Evolutionary conservation across 345 rosid species (phyloP).

Genomic region (Linum trigynum): DNA sequence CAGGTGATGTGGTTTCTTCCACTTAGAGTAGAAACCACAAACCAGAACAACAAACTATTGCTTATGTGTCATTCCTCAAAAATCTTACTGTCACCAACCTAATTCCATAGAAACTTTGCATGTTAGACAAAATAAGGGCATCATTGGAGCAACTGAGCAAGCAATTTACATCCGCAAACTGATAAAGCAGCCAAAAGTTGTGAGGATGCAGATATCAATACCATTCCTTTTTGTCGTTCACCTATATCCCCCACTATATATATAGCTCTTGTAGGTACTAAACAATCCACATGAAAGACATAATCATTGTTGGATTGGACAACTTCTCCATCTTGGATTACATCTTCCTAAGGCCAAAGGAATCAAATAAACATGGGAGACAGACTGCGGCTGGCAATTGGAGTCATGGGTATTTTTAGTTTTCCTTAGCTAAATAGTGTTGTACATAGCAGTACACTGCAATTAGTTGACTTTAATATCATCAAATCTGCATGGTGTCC

Average conservation of each 20-base stretch:
- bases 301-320: background rate
- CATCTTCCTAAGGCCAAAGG: constrained; percentile 5
- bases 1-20: background rate
- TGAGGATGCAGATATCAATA: background rate
- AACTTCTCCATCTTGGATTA: constrained; percentile 6
- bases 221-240: background rate
- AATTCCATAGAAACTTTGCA: constrained; percentile 4
- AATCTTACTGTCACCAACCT: background rate
- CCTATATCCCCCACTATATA: background rate
- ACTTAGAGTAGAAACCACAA: background rate
- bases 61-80: background rate
- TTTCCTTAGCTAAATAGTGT: background rate
- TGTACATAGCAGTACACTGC: background rate
- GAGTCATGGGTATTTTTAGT: constrained; percentile 41
- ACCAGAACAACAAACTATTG: background rate
- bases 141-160: background rate
- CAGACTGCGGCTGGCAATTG: constrained; percentile 50
- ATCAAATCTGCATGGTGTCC: constrained; percentile 11
- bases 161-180: background rate
- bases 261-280: background rate
- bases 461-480: background rate
- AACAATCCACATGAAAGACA: constrained; percentile 11
- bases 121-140: constrained; percentile 1
- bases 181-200: background rate
- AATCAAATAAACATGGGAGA: constrained; percentile 35